Evolutionary conservation across 805 yeast species (phyloP), one percentile per base, ranked within the genome.

Genomic region (Maudiozyma pseudohumilis): DNA sequence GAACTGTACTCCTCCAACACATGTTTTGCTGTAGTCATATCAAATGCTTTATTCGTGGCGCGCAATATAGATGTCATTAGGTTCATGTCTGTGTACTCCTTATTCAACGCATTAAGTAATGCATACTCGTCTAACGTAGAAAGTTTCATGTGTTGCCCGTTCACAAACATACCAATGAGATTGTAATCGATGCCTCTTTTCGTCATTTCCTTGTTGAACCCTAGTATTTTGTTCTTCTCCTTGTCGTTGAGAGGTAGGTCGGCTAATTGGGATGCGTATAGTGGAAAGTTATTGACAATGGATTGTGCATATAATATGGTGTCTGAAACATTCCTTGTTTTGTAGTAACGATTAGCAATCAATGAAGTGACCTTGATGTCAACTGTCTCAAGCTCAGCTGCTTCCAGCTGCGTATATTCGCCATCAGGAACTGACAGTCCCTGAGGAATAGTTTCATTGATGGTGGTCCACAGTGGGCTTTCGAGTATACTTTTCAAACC

Each of bases 351-450:
- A 0, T 64, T 49, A 1, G 64, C 64, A n/a, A 72, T 60, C 1
- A 78, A 55, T 1, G 77, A 65, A 0, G 80, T 72, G 1, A 95
- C 94, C 56, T 87, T 85, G 15, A 86, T 48, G 43, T 74, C 80
- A 2, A 88, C 40, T 1, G 49, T 39, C 3, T 53, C 39, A 3
- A 70, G 45, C 4, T 50, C 49, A 6, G 56, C 47, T 13, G 39
- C 42, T 6, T 42, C 36, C 3, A 48, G 45, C 25, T 44, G 32
- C 30, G 46, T 30, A 8, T 44, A 40, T 5, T 47, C 29, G 29
- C 59, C 55, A 0, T 68, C 45, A 0, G 77, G 66, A 40, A 65
- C 67, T 0, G 92, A 88, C 16, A 49, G 40, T 16, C 42, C 40
- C 6, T 43, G 36, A 3, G 56, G 56, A n/a, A n/a, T n/a, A n/a